These are phyloP conservation scores for Cytospora schulzeri DNA, from an alignment of 2,329 filamentous ascomycete species.

Conservation along the genomic window DNA sequence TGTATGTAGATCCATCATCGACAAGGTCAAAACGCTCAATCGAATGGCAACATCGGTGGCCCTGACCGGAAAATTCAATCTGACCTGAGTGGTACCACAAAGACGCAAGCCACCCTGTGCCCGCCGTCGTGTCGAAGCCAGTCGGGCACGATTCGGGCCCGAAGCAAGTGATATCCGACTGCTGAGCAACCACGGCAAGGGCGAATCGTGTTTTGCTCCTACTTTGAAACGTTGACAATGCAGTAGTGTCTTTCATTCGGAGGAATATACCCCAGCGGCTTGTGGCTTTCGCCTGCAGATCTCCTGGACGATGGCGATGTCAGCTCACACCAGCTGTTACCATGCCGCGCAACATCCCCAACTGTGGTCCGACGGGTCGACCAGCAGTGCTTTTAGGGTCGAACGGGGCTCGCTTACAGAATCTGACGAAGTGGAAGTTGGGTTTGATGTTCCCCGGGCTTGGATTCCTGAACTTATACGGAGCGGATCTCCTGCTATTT, in stretches of 20 bases:
- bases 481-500: no score
- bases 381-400: not conserved
- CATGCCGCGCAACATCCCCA: conserved; percentile 23
- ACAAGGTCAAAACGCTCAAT: not conserved
- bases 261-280: not conserved
- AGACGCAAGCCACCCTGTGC: not conserved
- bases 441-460: no score
- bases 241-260: not conserved
- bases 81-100: not conserved
- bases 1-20: not conserved
- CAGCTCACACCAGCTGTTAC: not conserved
- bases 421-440: not conserved
- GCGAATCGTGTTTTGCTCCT: not conserved
- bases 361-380: conserved; percentile 20
- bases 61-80: no score
- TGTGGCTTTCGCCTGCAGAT: not conserved
- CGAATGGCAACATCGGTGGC: not conserved
- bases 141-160: not conserved
- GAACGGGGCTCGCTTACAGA: not conserved
- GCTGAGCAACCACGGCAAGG: not conserved
- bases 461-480: no score
- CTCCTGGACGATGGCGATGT: not conserved
- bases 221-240: conserved; percentile 13
- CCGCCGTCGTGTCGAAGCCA: not conserved
- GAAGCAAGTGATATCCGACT: not conserved